These are phyloP conservation scores for Hanseniaspora hatyaiensis DNA, from an alignment of 805 yeast genomes.

Conservation along the genomic window DNA sequence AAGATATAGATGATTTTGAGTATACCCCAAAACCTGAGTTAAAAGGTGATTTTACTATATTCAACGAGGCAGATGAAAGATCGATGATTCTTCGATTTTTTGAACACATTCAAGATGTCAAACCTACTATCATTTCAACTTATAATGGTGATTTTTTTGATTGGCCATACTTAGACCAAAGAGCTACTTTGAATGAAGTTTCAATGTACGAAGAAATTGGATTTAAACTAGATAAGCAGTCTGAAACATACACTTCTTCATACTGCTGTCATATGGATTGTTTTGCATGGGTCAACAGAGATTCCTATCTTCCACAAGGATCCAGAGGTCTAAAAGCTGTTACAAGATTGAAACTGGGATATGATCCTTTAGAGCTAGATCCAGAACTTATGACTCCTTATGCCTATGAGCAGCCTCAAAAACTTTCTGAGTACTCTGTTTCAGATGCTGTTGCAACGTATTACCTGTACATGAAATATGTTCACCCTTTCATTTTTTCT, in stretches of 20 bases:
- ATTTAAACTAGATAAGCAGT: conserved; percentile 76
- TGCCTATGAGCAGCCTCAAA: conserved; percentile 87
- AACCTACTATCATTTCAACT: conserved; percentile 95
- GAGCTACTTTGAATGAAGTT: conserved; percentile 73
- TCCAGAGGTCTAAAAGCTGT: conserved; percentile 97
- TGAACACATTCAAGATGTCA: conserved; percentile 76
- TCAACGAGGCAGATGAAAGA: conserved; percentile 79
- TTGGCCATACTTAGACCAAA: conserved; percentile 94
- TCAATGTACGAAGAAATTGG: conserved; percentile 91
- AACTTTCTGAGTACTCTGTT: conserved; percentile 89
- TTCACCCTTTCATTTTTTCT: conserved; percentile 92
- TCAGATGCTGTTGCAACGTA: conserved; percentile 99
- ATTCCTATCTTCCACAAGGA: conserved; percentile 94
- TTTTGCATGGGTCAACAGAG: conserved; percentile 95
- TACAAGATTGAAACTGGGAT: conserved; percentile 87
- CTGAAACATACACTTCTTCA: conserved; percentile 73
- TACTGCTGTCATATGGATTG: conserved; percentile 97
- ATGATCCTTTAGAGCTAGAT: conserved; percentile 90
- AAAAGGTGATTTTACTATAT: conserved; percentile 78
- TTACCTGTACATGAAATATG: conserved; percentile 88
- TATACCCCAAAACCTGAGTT: conserved; percentile 96
- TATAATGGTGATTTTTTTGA: conserved; percentile 98
- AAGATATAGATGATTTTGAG: conserved; percentile 93
- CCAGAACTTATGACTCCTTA: conserved; percentile 98
- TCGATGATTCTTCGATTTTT: conserved; percentile 65